Evolutionary conservation across 495 filamentous ascomycete species (phyloP).

Genomic region (Penicillium cosmopolitanum): DNA sequence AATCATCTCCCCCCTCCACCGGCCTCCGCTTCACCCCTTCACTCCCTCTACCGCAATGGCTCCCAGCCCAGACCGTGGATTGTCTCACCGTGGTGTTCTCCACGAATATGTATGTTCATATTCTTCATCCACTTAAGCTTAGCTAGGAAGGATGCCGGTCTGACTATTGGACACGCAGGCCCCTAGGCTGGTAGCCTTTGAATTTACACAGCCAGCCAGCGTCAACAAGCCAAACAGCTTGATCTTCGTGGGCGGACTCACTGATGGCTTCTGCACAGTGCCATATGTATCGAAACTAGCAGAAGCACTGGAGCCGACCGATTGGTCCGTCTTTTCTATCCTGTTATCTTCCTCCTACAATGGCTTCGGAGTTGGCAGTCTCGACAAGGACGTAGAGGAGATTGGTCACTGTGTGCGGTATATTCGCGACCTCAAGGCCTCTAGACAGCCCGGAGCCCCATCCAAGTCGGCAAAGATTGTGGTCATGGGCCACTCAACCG

Average conservation of each 20-base stretch:
- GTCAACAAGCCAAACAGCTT: slow-evolving; percentile 62
- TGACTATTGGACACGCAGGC: slow-evolving; percentile 36
- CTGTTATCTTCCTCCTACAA: slow-evolving; percentile 67
- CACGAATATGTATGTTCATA: slow-evolving; percentile 43
- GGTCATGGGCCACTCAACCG: slow-evolving; percentile 86
- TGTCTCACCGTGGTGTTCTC: slow-evolving; percentile 37
- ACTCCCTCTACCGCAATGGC: slow-evolving; percentile 16
- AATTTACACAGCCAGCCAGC: slow-evolving; percentile 46
- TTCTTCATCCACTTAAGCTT: neutral
- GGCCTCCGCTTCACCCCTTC: slow-evolving; percentile 3
- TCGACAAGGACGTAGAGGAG: slow-evolving; percentile 74
- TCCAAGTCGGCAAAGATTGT: slow-evolving; percentile 64
- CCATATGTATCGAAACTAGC: slow-evolving; percentile 62
- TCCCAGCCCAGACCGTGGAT: slow-evolving; percentile 10
- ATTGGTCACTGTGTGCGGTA: slow-evolving; percentile 73
- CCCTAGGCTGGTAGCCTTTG: slow-evolving; percentile 60
- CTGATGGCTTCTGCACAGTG: slow-evolving; percentile 75
- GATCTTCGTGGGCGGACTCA: slow-evolving; percentile 83
- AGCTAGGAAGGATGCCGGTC: slow-evolving; percentile 12
- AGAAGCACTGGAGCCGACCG: slow-evolving; percentile 56
- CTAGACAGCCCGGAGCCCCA: slow-evolving; percentile 29
- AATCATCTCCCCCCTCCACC: slow-evolving; percentile 12
- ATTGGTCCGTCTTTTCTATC: slow-evolving; percentile 65
- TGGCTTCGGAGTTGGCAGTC: slow-evolving; percentile 72
- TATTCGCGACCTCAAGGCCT: slow-evolving; percentile 52